These are phyloP conservation scores for Neonectria sp. DNA, from an alignment of 2,329 filamentous ascomycete genomes.

Conservation along the genomic window DNA sequence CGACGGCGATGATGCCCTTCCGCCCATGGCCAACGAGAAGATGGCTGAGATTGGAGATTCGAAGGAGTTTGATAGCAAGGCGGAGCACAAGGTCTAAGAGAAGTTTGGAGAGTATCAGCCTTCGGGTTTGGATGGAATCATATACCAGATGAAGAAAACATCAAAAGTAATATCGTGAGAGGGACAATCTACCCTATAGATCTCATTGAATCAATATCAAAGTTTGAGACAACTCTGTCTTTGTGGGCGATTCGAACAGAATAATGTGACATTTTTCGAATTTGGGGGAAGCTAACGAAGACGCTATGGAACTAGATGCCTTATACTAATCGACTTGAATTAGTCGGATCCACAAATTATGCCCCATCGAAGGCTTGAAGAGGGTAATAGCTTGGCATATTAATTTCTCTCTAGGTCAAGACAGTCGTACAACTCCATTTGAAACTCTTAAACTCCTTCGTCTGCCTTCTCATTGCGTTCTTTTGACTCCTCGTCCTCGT, in stretches of 20 bases:
- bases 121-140: background rate
- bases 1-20: slow-evolving; percentile 37
- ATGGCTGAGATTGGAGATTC: slow-evolving; percentile 24
- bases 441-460: too few species aligned
- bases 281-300: background rate
- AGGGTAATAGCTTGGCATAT: too few species aligned
- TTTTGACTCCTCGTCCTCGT: background rate
- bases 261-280: too few species aligned
- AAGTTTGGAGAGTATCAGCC: background rate
- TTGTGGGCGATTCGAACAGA: background rate
- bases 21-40: slow-evolving; percentile 26
- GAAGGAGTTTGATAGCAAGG: slow-evolving; percentile 19
- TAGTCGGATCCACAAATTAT: too few species aligned
- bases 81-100: slow-evolving; percentile 17
- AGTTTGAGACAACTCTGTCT: background rate
- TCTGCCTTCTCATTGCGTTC: background rate
- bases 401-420: too few species aligned
- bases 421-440: too few species aligned
- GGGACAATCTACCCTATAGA: background rate
- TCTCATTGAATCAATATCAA: background rate
- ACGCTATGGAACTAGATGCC: too few species aligned
- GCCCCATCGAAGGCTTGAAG: too few species aligned
- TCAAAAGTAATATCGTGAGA: background rate
- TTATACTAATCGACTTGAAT: too few species aligned
- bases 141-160: background rate